Base-by-base conservation (phyloP, 805 yeast genomes). In the Metschnikowia amazonensis region DNA sequence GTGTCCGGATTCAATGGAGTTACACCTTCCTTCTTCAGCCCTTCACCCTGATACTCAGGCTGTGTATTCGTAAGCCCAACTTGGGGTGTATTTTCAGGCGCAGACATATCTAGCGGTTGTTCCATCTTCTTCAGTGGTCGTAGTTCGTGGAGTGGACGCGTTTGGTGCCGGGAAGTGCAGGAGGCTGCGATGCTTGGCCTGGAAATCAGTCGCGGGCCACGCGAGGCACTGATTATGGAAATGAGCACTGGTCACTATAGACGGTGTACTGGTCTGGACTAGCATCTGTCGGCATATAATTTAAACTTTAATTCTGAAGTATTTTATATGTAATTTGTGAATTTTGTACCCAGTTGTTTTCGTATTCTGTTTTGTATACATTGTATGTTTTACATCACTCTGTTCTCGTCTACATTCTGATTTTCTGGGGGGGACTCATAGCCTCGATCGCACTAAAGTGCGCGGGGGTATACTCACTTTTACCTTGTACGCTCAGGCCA, bases 131-230 rank as follows among this genome's bases (percentile, higher is more conserved):
- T 10, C 37, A 27, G 24, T 27, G 38, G 38, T 37, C 24, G 41
- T 37, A 14, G 7, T 37, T 14, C 25, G 41, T 37, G 33, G 38
- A 24, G 30, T 25, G 33, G 41, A 28, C 41, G 41, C 41, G 33
- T 37, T 28, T n/a, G 41, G 41, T 9, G 24, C 32, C 33, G 41
- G 29, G 25, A 20, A 20, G 41, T 37, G 41, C 41, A 37, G 41
- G 41, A 37, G 23, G 41, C 27, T 37, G 41, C 33, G 33, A 37
- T 37, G 41, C 33, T 37, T 14, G 23, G 27, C 36, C 27, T 5
- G 36, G 32, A 36, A 16, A 11, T 7, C 32, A 25, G 29, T 7
- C 41, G 25, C 25, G 17, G 31, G 32, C 41, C 25, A 17, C 41
- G 33, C 28, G 32, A 36, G 3, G 20, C 29, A 23, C 20, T 24